Base-by-base conservation (phyloP, 2,329 filamentous ascomycete genomes). In the Biscogniauxia mediterranea region DNA sequence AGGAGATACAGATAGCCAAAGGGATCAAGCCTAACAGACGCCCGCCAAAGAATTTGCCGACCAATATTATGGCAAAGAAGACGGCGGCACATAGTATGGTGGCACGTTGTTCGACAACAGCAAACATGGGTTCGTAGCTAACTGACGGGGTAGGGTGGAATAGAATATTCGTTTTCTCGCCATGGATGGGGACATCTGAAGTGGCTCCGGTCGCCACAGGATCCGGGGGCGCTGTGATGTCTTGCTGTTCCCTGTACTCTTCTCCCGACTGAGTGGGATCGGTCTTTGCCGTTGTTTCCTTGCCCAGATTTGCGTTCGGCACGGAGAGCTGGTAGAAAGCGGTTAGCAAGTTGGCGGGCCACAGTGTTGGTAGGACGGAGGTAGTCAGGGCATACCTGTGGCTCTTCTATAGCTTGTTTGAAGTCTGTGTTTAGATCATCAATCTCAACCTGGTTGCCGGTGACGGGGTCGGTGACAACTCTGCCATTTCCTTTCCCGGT, bases 71-170 rank as follows among this genome's bases (percentile, higher is more conserved):
- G 7, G 83, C 85, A 26, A 90, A 71, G 62, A 93, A 87, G 57
- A 97, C 88, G 8, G 81, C 89, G 11, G 82, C 78, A 66, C 90
- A 91, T 4, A 97, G 77, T 0, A 86, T 79, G 53, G 85, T 87
- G n/a, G 89, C 91, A 9, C 89, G 85, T 66, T 86, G 85, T 77
- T 98, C 92, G 61, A 97, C 76, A 13, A 85, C 77, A 20, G 82
- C 85, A 73, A 91, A 97, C 84, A 93, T 96, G 4, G 93, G 92
- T 75, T 96, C 92, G 72, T 92, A 97, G 78, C 89, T 92, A 67
- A 97, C 85, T 0, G 90, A 90, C 0, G 94, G 94, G 0, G 94
- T 98, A 17, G 95, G 94, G 75, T 97, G 94, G 76, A 98, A 98
- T 28, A 97, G 83, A 19, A 98, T 89, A 64, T 97, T 97, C 3